phyloP scores from a whole-genome alignment of 768 basidiomycete genomes.

The Tulasnella sp. region DNA sequence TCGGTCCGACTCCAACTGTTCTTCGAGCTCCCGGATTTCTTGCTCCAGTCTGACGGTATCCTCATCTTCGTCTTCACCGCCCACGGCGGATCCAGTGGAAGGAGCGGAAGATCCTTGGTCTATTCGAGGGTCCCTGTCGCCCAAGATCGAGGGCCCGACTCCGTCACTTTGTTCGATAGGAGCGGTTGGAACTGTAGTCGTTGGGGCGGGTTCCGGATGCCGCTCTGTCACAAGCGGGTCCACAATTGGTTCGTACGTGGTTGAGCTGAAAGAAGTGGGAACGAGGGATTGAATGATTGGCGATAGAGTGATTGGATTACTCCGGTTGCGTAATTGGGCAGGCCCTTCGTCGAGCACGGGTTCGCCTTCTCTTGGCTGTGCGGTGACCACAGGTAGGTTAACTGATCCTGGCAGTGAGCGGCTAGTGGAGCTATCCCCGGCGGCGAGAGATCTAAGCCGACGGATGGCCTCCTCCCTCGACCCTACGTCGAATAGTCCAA shows the following conservation, averaged over 20 bases:
- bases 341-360: background rate
- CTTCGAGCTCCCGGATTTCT: background rate
- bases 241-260: background rate
- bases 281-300: background rate
- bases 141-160: background rate
- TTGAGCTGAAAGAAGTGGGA: background rate
- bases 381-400: background rate
- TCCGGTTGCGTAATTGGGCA: background rate
- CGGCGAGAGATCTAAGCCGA: background rate
- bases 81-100: background rate
- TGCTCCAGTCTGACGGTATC: background rate
- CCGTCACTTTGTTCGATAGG: background rate
- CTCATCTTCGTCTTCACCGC: background rate
- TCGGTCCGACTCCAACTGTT: background rate
- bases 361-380: background rate
- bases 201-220: background rate
- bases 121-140: too few species aligned
- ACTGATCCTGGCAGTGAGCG: background rate
- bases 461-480: background rate
- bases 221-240: background rate
- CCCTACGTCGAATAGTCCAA: background rate
- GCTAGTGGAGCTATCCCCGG: background rate
- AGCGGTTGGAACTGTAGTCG: background rate
- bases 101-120: background rate
- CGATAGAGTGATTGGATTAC: background rate